Percentiles rank a stretch among this genome's conserved stretches.
Conservation (phyloP, 2,329 filamentous ascomycete species). For the Calonectria crousiana region DNA sequence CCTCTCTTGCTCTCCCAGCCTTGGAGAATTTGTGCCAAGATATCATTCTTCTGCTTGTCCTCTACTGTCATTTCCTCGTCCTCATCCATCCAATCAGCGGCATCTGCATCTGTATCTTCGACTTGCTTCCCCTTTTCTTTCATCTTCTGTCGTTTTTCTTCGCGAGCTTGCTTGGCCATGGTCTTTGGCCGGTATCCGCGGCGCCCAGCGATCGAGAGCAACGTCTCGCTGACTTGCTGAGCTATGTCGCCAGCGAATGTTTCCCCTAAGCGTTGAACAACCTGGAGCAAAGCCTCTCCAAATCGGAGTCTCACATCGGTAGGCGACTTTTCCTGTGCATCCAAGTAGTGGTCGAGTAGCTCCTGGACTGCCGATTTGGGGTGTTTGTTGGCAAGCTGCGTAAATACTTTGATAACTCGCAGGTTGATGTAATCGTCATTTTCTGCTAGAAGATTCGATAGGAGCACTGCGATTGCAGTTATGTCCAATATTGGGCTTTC, state of each 20-base stretch:
- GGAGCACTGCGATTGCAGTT: slow-evolving; percentile 71
- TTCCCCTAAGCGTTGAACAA: slow-evolving; percentile 71
- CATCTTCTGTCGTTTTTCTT: slow-evolving; percentile 60
- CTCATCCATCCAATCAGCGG: slow-evolving; percentile 53
- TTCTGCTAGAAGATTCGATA: slow-evolving; percentile 74
- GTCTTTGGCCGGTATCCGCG: slow-evolving; percentile 72
- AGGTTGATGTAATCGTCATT: slow-evolving; percentile 79
- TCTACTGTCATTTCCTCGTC: slow-evolving; percentile 61
- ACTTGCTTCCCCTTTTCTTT: slow-evolving; percentile 57
- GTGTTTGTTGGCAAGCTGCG: slow-evolving; percentile 71
- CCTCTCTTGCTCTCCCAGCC: slow-evolving; percentile 77
- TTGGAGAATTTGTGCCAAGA: slow-evolving; percentile 69
- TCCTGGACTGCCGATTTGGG: slow-evolving; percentile 72
- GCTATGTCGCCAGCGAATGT: slow-evolving; percentile 68
- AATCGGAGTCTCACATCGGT: slow-evolving; percentile 76
- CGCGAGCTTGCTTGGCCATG: slow-evolving; percentile 65
- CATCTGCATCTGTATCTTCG: slow-evolving; percentile 65
- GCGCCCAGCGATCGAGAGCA: slow-evolving; percentile 74
- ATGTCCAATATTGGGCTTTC: slow-evolving; percentile 73
- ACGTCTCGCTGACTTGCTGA: slow-evolving; percentile 64
- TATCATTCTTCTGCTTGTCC: slow-evolving; percentile 60
- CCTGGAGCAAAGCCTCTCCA: slow-evolving; percentile 75
- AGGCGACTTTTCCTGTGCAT: slow-evolving; percentile 67
- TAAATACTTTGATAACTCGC: slow-evolving; percentile 74
- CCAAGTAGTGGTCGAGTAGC: slow-evolving; percentile 76